Conservation (phyloP, 306 rosid species). For the Rosa persica region DNA sequence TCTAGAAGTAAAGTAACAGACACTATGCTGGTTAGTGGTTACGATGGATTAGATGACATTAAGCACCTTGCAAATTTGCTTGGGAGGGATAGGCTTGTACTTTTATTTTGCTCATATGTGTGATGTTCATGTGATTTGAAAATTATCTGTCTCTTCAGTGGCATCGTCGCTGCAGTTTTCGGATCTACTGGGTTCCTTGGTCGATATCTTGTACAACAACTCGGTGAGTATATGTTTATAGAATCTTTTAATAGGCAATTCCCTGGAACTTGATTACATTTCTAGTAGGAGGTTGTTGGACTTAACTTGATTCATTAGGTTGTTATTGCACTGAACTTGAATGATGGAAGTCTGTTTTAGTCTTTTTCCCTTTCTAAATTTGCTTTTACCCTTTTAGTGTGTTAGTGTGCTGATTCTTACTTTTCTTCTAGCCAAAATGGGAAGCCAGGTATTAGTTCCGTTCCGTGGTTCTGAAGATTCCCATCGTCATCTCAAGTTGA, state of each 20-base stretch:
- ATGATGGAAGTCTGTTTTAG: not conserved
- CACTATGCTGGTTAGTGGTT: not conserved
- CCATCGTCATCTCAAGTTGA: constrained; percentile 91
- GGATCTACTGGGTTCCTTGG: constrained; percentile 99
- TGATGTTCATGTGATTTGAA: not conserved
- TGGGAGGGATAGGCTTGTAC: not conserved
- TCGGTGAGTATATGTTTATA: constrained; percentile 49
- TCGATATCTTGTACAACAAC: constrained; percentile 96
- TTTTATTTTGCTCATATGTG: not conserved
- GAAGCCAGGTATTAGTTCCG: constrained; percentile 92
- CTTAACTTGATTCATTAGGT: not conserved
- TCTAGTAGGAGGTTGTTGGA: not conserved
- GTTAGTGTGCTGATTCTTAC: constrained; percentile 26
- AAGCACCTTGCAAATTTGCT: not conserved
- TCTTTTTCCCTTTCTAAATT: not conserved
- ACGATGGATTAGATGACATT: not conserved
- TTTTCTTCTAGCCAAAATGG: constrained; percentile 82
- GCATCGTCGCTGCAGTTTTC: constrained; percentile 88
- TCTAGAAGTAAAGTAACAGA: not conserved
- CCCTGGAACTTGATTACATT: not conserved
- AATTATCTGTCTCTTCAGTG: constrained; percentile 53
- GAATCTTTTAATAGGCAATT: not conserved
- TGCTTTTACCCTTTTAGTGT: constrained; percentile 9
- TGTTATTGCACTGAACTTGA: constrained; percentile 7
- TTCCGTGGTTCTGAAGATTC: constrained; percentile 95